Conservation (phyloP, 768 basidiomycete species). For the Tephrocybe sp. region DNA sequence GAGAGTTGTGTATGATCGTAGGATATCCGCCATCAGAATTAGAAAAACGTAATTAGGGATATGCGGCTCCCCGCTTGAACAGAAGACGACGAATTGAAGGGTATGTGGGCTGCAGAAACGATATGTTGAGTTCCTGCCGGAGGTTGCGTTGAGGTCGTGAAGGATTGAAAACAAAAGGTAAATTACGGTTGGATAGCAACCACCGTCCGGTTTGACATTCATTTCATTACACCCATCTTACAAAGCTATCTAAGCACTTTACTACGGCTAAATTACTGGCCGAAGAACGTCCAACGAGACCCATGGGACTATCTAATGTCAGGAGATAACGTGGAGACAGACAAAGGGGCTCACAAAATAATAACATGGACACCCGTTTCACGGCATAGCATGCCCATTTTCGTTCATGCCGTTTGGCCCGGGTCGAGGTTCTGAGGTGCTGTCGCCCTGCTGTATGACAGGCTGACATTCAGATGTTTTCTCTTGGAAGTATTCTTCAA, state of each 20-base stretch:
- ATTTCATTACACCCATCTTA: conserved; percentile 15
- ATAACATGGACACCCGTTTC: background rate
- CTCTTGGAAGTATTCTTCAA: conserved; percentile 35
- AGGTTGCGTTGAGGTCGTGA: conserved; percentile 10
- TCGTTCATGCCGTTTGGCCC: conserved; percentile 6
- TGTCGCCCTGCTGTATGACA: background rate
- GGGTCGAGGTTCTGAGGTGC: background rate
- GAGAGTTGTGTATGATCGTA: conserved; percentile 46
- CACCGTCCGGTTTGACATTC: conserved; percentile 11
- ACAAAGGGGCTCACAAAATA: background rate
- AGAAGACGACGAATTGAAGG: background rate
- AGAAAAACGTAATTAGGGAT: conserved; percentile 6
- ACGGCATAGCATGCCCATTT: conserved; percentile 3
- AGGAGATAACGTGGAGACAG: background rate
- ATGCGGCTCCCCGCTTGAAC: background rate
- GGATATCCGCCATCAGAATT: conserved; percentile 42
- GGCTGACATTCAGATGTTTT: conserved; percentile 11
- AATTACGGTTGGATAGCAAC: conserved; percentile 11
- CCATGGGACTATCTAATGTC: conserved; percentile 1
- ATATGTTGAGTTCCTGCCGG: background rate
- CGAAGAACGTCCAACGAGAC: background rate
- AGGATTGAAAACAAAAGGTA: conserved; percentile 8
- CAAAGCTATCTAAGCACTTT: conserved; percentile 10
- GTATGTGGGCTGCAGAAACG: conserved; percentile 1
- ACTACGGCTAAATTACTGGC: background rate